A percentile compares a stretch with the other conserved stretches of the same genome.
These are phyloP conservation scores for Triticum timopheevii DNA, from an alignment of 176 grass and related monocot species.

Conservation along the genomic window DNA sequence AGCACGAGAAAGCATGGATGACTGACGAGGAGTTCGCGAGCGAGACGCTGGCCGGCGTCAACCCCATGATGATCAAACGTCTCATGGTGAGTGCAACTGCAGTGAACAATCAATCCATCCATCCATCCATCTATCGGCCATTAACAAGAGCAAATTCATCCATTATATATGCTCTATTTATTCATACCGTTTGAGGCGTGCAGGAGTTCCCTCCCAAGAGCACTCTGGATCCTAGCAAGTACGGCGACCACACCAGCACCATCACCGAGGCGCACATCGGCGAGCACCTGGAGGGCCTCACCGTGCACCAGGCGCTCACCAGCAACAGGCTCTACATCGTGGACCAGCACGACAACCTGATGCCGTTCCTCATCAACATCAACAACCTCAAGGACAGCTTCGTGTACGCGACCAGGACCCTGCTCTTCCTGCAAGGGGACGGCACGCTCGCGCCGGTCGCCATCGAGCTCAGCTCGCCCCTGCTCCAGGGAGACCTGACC, in stretches of 20 bases:
- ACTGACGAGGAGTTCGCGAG: no score
- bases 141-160: no score
- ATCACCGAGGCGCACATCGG: conserved; percentile 51
- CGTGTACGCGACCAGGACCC: conserved; percentile 64
- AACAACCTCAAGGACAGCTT: conserved; percentile 25
- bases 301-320: conserved; percentile 42
- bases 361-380: conserved; percentile 49
- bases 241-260: conserved; percentile 59
- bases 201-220: conserved; percentile 60
- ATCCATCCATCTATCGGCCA: no score
- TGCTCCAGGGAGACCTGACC: neutral
- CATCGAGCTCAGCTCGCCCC: neutral
- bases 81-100: neutral
- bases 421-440: conserved; percentile 25
- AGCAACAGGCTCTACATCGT: conserved; percentile 57
- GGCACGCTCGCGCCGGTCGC: neutral
- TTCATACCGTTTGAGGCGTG: no score
- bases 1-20: no score
- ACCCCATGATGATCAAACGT: no score
- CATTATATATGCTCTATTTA: no score
- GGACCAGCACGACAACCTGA: conserved; percentile 70
- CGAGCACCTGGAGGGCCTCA: conserved; percentile 39
- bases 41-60: no score
- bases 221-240: conserved; percentile 55
- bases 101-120: no score